Conservation (phyloP, 1,284 basidiomycete species). For the Ustilago tritici region DNA sequence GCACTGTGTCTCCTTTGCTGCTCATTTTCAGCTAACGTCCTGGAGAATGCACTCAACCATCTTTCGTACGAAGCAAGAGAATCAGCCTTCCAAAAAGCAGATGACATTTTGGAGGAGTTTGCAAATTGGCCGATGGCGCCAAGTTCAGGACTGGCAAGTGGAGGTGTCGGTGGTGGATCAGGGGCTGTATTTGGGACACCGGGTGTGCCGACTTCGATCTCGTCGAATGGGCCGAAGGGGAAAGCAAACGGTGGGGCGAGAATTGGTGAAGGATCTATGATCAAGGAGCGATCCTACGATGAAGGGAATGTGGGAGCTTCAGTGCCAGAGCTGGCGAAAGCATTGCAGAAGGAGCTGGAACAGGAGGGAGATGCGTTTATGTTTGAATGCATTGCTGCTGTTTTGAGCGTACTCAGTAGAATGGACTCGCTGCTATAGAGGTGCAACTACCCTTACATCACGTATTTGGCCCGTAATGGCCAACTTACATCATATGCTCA, state of each 20-base stretch:
- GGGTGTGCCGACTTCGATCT: constrained; percentile 28
- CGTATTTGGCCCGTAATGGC: neutral
- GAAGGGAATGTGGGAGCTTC: constrained; percentile 49
- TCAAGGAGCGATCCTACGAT: constrained; percentile 29
- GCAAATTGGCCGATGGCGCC: constrained; percentile 69
- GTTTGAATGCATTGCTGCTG: constrained; percentile 66
- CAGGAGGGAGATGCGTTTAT: constrained; percentile 43
- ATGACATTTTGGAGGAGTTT: constrained; percentile 63
- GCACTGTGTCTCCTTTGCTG: constrained; percentile 64
- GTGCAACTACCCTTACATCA: neutral
- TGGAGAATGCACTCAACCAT: constrained; percentile 67
- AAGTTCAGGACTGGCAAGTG: constrained; percentile 44
- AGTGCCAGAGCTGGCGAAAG: constrained; percentile 56
- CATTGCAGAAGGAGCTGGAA: constrained; percentile 57
- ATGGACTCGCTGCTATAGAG: constrained; percentile 61
- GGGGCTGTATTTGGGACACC: constrained; percentile 15
- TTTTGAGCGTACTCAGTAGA: constrained; percentile 58
- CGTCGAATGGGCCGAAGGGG: constrained; percentile 17
- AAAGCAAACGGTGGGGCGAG: constrained; percentile 40
- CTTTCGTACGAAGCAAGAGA: constrained; percentile 63
- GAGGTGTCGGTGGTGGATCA: constrained; percentile 36
- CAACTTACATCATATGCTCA: neutral
- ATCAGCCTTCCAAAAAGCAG: constrained; percentile 62
- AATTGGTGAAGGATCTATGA: constrained; percentile 42
- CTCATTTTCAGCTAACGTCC: constrained; percentile 63